phyloP scores from a whole-genome alignment of 805 yeast species.

The Saccharomycopsis fermentans region DNA sequence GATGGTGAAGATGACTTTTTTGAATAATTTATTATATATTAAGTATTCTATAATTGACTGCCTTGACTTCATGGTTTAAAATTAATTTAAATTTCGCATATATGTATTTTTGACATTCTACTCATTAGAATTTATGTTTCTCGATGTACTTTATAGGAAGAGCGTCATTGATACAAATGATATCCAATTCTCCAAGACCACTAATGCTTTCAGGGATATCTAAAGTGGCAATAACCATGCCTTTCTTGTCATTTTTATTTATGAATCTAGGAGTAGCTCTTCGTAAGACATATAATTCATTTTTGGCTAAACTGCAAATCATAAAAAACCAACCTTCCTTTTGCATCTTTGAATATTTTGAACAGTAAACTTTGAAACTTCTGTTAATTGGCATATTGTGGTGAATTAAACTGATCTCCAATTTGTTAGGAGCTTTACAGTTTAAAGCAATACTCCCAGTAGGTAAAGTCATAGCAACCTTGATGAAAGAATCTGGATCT shows the following conservation, averaged over 20 bases:
- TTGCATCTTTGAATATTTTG: slow-evolving; percentile 81
- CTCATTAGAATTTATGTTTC: slow-evolving; percentile 17
- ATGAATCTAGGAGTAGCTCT: slow-evolving; percentile 56
- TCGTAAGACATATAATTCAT: slow-evolving; percentile 55
- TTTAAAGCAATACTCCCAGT: slow-evolving; percentile 36
- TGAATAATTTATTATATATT: slow-evolving; percentile 19
- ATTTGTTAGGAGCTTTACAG: slow-evolving; percentile 28
- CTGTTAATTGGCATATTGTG: slow-evolving; percentile 34
- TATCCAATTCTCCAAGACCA: slow-evolving; percentile 33
- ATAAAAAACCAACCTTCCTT: slow-evolving; percentile 90
- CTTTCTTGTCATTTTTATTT: slow-evolving; percentile 10
- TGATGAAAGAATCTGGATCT: slow-evolving; percentile 38
- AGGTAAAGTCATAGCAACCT: slow-evolving; percentile 51
- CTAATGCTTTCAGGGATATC: slow-evolving; percentile 28
- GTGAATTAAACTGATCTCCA: slow-evolving; percentile 44
- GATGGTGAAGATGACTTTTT: slow-evolving; percentile 29
- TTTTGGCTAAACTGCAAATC: slow-evolving; percentile 36
- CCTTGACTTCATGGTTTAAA: not conserved
- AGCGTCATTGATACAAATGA: slow-evolving; percentile 57
- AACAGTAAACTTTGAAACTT: slow-evolving; percentile 63
- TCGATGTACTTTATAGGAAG: slow-evolving; percentile 40
- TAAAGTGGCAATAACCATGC: slow-evolving; percentile 2
- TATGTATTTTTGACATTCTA: not conserved
- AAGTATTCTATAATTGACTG: not conserved
- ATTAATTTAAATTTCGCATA: too few relatives aligned